phyloP scores from a whole-genome alignment of 2,329 filamentous ascomycete species.

The Calonectria pteridis region DNA sequence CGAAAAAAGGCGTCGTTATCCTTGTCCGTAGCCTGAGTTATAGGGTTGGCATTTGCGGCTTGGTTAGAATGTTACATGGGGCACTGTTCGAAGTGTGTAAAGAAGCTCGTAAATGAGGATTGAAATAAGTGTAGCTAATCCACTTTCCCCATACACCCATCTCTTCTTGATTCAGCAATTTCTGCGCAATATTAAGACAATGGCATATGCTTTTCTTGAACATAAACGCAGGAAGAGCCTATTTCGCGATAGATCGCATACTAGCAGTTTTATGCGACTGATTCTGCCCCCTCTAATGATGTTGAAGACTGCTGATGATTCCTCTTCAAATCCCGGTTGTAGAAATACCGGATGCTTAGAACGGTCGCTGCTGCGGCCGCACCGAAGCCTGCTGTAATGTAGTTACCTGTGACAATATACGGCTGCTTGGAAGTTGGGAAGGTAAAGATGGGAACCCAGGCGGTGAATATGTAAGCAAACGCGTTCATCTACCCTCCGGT shows the following conservation, averaged over 20 bases:
- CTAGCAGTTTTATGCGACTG: background rate
- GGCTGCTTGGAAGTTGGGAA: background rate
- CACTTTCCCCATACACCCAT: background rate
- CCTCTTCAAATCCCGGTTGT: background rate
- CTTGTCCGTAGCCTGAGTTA: background rate
- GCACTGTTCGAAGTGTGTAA: background rate
- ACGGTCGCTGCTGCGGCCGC: background rate
- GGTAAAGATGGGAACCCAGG: slow-evolving; percentile 6
- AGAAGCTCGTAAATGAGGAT: background rate
- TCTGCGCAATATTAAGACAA: background rate
- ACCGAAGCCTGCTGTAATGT: slow-evolving; percentile 4
- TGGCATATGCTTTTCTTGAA: background rate
- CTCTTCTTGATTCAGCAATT: background rate
- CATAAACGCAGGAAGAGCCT: background rate
- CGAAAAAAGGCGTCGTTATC: background rate
- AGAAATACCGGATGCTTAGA: background rate
- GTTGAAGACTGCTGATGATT: background rate
- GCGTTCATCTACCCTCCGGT: background rate
- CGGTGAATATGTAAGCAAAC: slow-evolving; percentile 6
- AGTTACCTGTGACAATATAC: slow-evolving; percentile 10
- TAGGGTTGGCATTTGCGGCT: no score
- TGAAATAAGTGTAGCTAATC: background rate
- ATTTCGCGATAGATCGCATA: background rate
- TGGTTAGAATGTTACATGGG: background rate
- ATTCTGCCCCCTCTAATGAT: background rate